Base-by-base conservation (phyloP, 148 eudicot species). In the Rhododendron henanense region DNA sequence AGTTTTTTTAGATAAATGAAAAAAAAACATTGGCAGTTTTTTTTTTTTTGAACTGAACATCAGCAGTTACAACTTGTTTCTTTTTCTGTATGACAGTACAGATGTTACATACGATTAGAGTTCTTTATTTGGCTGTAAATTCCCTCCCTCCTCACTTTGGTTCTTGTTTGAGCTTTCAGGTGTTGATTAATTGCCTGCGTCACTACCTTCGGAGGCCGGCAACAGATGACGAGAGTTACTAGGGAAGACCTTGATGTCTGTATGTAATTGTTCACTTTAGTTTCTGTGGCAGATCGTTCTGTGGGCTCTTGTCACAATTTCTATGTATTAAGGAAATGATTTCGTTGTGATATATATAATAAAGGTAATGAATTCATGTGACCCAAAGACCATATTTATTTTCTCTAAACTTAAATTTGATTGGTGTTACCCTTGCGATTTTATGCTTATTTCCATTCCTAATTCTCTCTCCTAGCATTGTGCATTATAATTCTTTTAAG, bases 171-270 rank as follows among this genome's bases (percentile, higher is more conserved):
- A 81, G 78, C 55, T 10, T 87, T 90, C 95, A 96, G 98, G 98
- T 91, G 78, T 89, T 96, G 85, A 85, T 89, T 35, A 96, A 96
- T 84, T 93, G 95, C 86, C 93, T 96, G 81, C 96, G 98, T 39
- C 90, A 92, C 90, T 92, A 96, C 93, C 93, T 96, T 37, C 87
- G 98, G 86, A 94, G 94, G 93, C 98, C 98, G 79, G 93, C 90
- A 83, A 89, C 98, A 0, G 98, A 92, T 80, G 98, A 96, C 63
- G 98, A 94, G 35, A 96, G 98, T 90, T 96, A 96, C 92, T 96
- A 92, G 87, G 79, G 78, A 73, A 65, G 74, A 81, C 37, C 37
- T 76, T 59, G 14, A 45, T 59, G 76, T 85, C 79, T 81, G 80
- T 81, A 50, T 75, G 44, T 13, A 35, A 1, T 69, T 83, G 78